Conservation (phyloP, 208 protist genomes). For the Herpetomonas samuelpessoai region DNA sequence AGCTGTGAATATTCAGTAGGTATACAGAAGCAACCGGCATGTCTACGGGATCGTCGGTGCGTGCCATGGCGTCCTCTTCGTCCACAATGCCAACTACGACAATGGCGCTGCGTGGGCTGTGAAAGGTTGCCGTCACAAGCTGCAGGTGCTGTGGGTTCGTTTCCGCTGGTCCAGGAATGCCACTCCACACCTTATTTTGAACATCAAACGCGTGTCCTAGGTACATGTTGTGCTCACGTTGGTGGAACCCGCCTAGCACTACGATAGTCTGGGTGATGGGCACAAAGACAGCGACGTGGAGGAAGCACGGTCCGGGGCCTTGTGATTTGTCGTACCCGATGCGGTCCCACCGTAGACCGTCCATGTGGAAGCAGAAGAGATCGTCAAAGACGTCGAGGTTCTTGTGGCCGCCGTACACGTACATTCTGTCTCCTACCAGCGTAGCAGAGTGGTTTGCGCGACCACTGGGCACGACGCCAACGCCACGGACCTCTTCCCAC, state of each 20-base stretch:
- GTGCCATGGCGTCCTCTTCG: conserved; percentile 2
- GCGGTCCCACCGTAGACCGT: conserved; percentile 68
- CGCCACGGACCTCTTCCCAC: conserved; percentile 74
- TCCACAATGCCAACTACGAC: conserved; percentile 71
- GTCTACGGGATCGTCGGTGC: background rate
- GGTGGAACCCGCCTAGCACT: conserved; percentile 84
- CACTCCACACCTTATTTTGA: conserved; percentile 73
- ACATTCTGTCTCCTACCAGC: conserved; percentile 63
- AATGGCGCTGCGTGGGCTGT: conserved; percentile 31
- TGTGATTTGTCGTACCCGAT: conserved; percentile 57
- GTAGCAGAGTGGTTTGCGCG: conserved; percentile 76
- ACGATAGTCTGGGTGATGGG: conserved; percentile 58
- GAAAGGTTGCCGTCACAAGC: conserved; percentile 51
- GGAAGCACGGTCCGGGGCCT: conserved; percentile 76
- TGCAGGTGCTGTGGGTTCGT: conserved; percentile 79
- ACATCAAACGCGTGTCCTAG: conserved; percentile 83
- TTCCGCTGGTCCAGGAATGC: conserved; percentile 55
- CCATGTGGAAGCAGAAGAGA: conserved; percentile 66
- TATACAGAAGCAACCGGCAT: conserved; percentile 47
- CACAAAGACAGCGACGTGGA: conserved; percentile 73
- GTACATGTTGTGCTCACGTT: conserved; percentile 79
- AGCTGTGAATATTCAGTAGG: conserved; percentile 69
- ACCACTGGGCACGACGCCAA: conserved; percentile 68
- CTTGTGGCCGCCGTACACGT: conserved; percentile 78
- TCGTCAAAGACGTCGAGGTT: conserved; percentile 81